Evolutionary conservation across 2,329 filamentous ascomycete genomes (phyloP), one percentile per base, ranked within the genome.

Genomic region (Hypoxylon sp.): DNA sequence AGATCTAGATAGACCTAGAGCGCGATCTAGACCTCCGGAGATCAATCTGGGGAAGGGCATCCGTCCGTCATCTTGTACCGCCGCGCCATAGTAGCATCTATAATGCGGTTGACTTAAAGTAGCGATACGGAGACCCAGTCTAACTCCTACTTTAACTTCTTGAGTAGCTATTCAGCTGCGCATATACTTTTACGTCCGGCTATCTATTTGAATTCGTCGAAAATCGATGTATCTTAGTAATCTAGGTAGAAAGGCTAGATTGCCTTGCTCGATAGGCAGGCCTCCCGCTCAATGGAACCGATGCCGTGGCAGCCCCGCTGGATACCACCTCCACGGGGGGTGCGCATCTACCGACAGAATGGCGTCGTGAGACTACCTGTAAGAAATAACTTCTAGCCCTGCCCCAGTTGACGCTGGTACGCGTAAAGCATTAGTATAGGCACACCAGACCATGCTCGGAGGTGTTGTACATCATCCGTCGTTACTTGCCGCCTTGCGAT

Each of bases 1-100:
- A 69, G 66, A 69, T 71, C 69, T 66, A 71, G 69, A 69, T 61
- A 69, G 66, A 71, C 66, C 69, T 61, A 71, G 69, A 71, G 69
- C 69, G 53, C 62, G 66, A 71, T 71, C 69, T 69, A 71, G 69
- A 66, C 66, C 63, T 59, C 50, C 27, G 66, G 42, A 40, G 65
- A 63, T 44, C 58, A 58, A 59, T 68, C 68, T 60, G 68, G 68
- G 68, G 68, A 66, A 68, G 33, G 22, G 51, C 31, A 64, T 59
- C 67, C 67, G 56, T 44, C 40, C 37, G 55, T 50, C 51, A 22
- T 31, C 30, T 17, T 42, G 51, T 58, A 42, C 20, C 35, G 57
- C 61, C 61, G 46, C 48, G 33, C 53, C 27, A 35, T 61, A 59
- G 40, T 61, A 64, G 54, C 42, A 56, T 31, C 54, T 46, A 22